Conservation (phyloP, 2,329 filamentous ascomycete genomes). For the Alternaria atra region DNA sequence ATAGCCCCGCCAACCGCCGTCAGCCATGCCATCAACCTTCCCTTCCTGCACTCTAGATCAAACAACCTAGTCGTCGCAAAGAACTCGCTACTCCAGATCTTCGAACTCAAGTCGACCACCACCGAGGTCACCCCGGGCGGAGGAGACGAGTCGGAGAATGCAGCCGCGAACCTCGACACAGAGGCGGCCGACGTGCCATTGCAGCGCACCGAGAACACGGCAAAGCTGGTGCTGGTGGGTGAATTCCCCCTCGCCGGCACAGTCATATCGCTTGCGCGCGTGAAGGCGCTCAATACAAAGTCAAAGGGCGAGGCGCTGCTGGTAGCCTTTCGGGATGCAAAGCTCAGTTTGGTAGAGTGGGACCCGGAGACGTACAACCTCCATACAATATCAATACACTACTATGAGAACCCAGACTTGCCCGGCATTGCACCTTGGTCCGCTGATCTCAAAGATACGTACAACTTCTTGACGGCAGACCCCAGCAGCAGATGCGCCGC, state of each 20-base stretch:
- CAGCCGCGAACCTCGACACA: slow-evolving; percentile 58
- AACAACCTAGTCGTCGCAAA: slow-evolving; percentile 91
- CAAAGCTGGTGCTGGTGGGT: slow-evolving; percentile 83
- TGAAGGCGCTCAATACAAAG: slow-evolving; percentile 76
- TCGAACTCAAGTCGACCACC: slow-evolving; percentile 73
- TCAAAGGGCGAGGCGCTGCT: slow-evolving; percentile 86
- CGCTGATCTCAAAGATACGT: slow-evolving; percentile 75
- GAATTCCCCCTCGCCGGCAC: slow-evolving; percentile 87
- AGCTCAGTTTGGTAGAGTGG: slow-evolving; percentile 94
- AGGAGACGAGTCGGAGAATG: slow-evolving; percentile 54
- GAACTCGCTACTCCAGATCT: slow-evolving; percentile 92
- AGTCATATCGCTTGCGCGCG: slow-evolving; percentile 80
- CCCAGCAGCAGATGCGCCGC: slow-evolving; percentile 92
- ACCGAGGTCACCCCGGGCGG: slow-evolving; percentile 62
- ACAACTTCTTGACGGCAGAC: slow-evolving; percentile 86
- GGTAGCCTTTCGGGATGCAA: slow-evolving; percentile 87
- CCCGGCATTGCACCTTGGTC: slow-evolving; percentile 80
- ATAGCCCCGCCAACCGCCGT: slow-evolving; percentile 93
- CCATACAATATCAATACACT: slow-evolving; percentile 93
- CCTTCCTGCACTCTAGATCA: slow-evolving; percentile 78
- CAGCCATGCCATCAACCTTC: slow-evolving; percentile 81
- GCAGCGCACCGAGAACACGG: slow-evolving; percentile 71
- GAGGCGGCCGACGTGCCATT: slow-evolving; percentile 54
- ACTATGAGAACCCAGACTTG: slow-evolving; percentile 94
- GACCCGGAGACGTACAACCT: slow-evolving; percentile 81